Base-by-base conservation (phyloP, 306 rosid genomes). In the Fragaria ananassa region DNA sequence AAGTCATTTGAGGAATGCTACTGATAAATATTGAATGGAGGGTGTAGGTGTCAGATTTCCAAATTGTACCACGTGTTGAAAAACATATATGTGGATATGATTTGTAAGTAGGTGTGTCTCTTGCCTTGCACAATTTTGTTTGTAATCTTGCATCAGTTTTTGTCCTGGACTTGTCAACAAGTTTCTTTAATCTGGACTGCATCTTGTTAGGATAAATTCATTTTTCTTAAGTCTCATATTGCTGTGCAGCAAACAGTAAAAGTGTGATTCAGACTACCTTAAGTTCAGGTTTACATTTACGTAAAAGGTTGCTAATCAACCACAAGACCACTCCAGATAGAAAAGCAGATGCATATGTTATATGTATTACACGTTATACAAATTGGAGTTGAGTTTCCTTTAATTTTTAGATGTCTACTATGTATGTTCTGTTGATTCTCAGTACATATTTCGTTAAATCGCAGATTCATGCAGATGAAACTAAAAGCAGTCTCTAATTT, bases 401-500 rank as follows among this genome's bases (percentile, higher is more conserved):
- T 44, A 31, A 34, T 19, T 47, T 15, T 15, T 29, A 41, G n/a
- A 5, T 50, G 31, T 44, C 42, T 42, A 10, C 53, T 23, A 39
- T 74, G 8, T 9, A 27, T 74, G 47, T 37, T 76, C 70, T 71
- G 54, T 63, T 27, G 57, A 71, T 80, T 74, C 80, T 77, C 57
- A 72, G 76, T 8, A 63, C 61, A 66, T n/a, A n/a, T 45, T 72
- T 76, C 53, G 12, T 83, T 77, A 71, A 71, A 63, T 82, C 83
- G 80, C 91, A 95, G 98, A 75, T 92, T 83, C 98, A 95, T 81
- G 81, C 92, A 74, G 98, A 95, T 50, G 98, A 95, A 88, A 95
- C 98, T 39, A 95, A 92, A 90, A 92, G 98, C 78, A 95, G 96
- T 75, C 93, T 95, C 74, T 97, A 95, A 77, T 95, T 95, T 83